Evolutionary conservation across 2,329 filamentous ascomycete genomes (phyloP), one percentile per base, ranked within the genome.

Genomic region (Pezicula carpinea): DNA sequence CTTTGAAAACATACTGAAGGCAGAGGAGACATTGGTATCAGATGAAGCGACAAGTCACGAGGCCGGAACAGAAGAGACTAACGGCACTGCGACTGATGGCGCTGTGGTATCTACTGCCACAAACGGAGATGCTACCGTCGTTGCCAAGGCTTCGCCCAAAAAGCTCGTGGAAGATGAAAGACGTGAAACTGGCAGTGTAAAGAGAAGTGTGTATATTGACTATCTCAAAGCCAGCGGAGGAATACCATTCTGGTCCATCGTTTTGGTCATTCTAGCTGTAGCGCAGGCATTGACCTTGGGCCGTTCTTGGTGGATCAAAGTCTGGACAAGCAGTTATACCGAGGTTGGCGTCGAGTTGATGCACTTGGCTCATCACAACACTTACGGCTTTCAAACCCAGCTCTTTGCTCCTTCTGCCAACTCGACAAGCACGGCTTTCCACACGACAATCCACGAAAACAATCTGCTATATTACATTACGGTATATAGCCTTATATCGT

Each of bases 121-220:
- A 66, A 47, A 58, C 6, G 75, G 75, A 56, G 58, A 61, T 38
- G 64, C 67, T 13, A 44, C 53, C 8, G 49, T 63, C 5, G 74
- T 80, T 1, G 31, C 32, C 14, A 46, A 47, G 13, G 29, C 49
- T 15, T 4, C 39, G 18, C 55, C 55, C 2, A 81, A 81, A 51
- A 84, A 88, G 62, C 89, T 90, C 53, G 77, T 86, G 34, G 82
- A 89, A 59, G 85, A 89, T 1, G 87, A 92, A 63, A 72, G 70
- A 26, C 76, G 81, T 44, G 84, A 87, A 59, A 77, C 76, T 43
- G 87, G 87, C 2, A 76, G 81, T 3, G 80, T 91, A 35, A 82
- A 82, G 53, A 70, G 72, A 19, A 72, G 72, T 7, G 75, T 90
- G n/a, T 91, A 90, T 53, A 60, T 68, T 10, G 72, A 73, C 0